Evolutionary conservation across 1,284 basidiomycete genomes (phyloP).

Genomic region (Schizophyllum amplum): DNA sequence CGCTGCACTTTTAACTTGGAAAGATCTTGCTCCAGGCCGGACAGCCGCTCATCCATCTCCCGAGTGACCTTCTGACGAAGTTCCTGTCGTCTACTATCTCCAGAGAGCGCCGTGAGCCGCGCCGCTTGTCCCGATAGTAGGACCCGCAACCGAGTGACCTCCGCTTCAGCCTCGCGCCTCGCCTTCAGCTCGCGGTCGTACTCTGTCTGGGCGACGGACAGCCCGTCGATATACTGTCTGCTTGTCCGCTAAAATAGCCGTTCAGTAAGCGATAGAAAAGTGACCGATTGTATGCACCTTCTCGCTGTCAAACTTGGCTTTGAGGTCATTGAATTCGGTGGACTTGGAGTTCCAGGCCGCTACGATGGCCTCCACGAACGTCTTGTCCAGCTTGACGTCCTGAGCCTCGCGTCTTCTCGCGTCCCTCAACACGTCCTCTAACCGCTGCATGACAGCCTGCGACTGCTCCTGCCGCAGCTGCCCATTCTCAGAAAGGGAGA

Average conservation of each 20-base stretch:
- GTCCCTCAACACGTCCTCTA: conserved; percentile 57
- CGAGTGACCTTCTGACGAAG: conserved; percentile 71
- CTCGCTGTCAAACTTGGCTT: conserved; percentile 75
- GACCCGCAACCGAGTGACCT: conserved; percentile 79
- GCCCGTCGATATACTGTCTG: conserved; percentile 86
- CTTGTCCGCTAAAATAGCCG: conserved; percentile 60
- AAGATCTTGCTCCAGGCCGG: conserved; percentile 77
- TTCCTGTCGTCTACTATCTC: conserved; percentile 72
- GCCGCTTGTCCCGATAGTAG: conserved; percentile 87
- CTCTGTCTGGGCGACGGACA: conserved; percentile 88
- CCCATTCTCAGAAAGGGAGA: conserved; percentile 34
- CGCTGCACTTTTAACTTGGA: conserved; percentile 85
- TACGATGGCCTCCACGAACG: conserved; percentile 69
- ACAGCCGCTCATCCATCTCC: conserved; percentile 72
- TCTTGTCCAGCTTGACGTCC: conserved; percentile 67
- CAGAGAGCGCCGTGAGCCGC: conserved; percentile 74
- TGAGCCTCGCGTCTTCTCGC: conserved; percentile 56
- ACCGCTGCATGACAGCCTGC: conserved; percentile 39
- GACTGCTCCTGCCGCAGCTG: conserved; percentile 28
- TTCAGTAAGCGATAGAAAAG: conserved; percentile 2
- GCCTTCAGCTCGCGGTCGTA: conserved; percentile 87
- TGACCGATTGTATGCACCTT: conserved; percentile 59
- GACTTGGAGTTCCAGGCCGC: conserved; percentile 61
- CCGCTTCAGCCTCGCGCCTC: conserved; percentile 85
- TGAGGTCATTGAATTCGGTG: conserved; percentile 59